Percentiles rank a stretch among this genome's conserved stretches.
Evolutionary conservation across 2,329 filamentous ascomycete genomes (phyloP).

Genomic region (Neonectria ditissima): DNA sequence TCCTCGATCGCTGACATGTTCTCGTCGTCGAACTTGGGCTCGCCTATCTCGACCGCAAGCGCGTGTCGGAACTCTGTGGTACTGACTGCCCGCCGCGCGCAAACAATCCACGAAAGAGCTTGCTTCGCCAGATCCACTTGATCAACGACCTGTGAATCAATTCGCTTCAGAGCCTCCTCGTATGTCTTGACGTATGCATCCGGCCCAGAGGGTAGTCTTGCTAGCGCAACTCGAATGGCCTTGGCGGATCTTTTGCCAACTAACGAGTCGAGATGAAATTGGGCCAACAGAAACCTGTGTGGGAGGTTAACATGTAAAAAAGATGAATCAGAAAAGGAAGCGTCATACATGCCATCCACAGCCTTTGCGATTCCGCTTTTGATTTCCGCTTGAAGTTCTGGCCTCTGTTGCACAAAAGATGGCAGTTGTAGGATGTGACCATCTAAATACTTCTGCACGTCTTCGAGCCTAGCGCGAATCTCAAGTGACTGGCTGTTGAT

Average conservation of each 20-base stretch:
- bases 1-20: slow-evolving; percentile 49
- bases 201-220: background rate
- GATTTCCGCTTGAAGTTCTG: slow-evolving; percentile 21
- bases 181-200: slow-evolving; percentile 4
- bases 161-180: background rate
- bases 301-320: background rate
- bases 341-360: slow-evolving; percentile 15
- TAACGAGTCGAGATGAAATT: background rate
- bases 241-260: background rate
- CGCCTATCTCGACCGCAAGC: slow-evolving; percentile 49
- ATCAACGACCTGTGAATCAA: slow-evolving; percentile 50
- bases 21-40: slow-evolving; percentile 47
- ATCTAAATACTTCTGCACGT: slow-evolving; percentile 28
- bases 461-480: slow-evolving; percentile 26
- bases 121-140: slow-evolving; percentile 50
- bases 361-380: background rate
- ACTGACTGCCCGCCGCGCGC: slow-evolving; percentile 47
- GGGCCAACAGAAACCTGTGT: slow-evolving; percentile 1
- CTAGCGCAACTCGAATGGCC: background rate
- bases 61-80: slow-evolving; percentile 54
- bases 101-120: slow-evolving; percentile 54
- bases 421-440: slow-evolving; percentile 16
- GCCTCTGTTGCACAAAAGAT: background rate
- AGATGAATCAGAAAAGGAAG: background rate
- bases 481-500: background rate